These are phyloP conservation scores for Penicillium subrubescens DNA, from an alignment of 495 filamentous ascomycete genomes.

Conservation along the genomic window DNA sequence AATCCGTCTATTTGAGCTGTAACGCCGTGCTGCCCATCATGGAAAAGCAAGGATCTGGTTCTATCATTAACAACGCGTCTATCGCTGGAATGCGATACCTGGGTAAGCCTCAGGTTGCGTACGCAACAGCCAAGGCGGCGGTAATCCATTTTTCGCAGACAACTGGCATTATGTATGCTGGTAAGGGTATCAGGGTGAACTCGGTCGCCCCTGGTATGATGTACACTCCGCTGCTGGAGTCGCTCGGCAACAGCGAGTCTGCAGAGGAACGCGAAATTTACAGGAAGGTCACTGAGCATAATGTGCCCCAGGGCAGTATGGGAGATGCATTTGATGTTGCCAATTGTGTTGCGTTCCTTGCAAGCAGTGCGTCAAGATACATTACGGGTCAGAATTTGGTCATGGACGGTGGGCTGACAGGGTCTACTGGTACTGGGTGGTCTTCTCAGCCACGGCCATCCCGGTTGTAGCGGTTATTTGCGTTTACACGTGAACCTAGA, in stretches of 20 bases:
- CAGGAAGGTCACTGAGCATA: constrained; percentile 19
- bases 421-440: not conserved
- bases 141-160: constrained; percentile 49
- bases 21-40: constrained; percentile 49
- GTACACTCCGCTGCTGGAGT: constrained; percentile 42
- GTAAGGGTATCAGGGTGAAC: constrained; percentile 49
- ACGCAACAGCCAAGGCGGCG: constrained; percentile 49
- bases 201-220: constrained; percentile 51
- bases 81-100: constrained; percentile 46
- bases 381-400: constrained; percentile 18
- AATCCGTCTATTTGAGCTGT: constrained; percentile 24
- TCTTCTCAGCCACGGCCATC: constrained; percentile 2
- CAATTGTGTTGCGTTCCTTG: constrained; percentile 18
- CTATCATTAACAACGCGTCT: constrained; percentile 45
- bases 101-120: constrained; percentile 52
- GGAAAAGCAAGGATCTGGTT: constrained; percentile 43
- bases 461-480: not conserved
- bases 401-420: too few relatives aligned
- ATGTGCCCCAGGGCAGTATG: constrained; percentile 20
- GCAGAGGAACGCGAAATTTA: constrained; percentile 15
- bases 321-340: constrained; percentile 24
- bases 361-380: constrained; percentile 14
- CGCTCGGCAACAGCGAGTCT: constrained; percentile 11
- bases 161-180: constrained; percentile 50
- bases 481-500: not conserved